Evolutionary conservation across 2,329 filamentous ascomycete species (phyloP), one percentile per base, ranked within the genome.

Genomic region (Malbranchea zuffiana): DNA sequence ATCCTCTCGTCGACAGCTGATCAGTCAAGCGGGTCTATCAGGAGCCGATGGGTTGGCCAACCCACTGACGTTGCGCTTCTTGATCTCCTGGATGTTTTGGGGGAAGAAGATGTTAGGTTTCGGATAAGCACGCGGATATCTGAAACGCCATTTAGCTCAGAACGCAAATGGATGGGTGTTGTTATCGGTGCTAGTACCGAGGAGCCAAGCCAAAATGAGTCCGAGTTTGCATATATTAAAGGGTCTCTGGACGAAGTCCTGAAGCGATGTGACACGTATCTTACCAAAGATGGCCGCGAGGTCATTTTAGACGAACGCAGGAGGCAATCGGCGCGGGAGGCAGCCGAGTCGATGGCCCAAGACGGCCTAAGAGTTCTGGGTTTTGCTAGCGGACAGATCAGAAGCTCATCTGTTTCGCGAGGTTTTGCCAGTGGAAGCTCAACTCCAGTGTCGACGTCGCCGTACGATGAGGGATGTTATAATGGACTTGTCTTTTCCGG

Each of bases 101-200:
- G 82, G 42, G 88, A 95, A 57, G 83, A 93, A 47, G 90, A 98
- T 60, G 77, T 92, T 30, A 79, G 92, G 43, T 81, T 90, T 31
- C 80, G 82, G 6, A 75, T 94, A 37, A 86, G 86, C n/a, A 71
- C 74, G 20, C 81, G 88, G 32, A 74, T 81, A 20, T 77, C 78
- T 28, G 90, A 98, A 58, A 87, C 84, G 0, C 87, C 90, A 0
- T 98, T 98, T 60, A 96, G 88, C 56, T 98, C 90, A 1, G 86
- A 94, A 55, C 75, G 88, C 40, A 98, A 98, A 61, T 98, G 88
- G 88, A 98, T 98, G 92, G 92, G 92, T 21, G 87, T 95, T 18
- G 81, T 86, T 2, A 82, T 95, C 48, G 77, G 76, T 19, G 63
- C 60, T 44, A 60, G 62, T 20, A 61, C 57, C 40, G 66, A 69